Evolutionary conservation across 106 monocot species (phyloP).

Genomic region (Xerophyta viscosa): DNA sequence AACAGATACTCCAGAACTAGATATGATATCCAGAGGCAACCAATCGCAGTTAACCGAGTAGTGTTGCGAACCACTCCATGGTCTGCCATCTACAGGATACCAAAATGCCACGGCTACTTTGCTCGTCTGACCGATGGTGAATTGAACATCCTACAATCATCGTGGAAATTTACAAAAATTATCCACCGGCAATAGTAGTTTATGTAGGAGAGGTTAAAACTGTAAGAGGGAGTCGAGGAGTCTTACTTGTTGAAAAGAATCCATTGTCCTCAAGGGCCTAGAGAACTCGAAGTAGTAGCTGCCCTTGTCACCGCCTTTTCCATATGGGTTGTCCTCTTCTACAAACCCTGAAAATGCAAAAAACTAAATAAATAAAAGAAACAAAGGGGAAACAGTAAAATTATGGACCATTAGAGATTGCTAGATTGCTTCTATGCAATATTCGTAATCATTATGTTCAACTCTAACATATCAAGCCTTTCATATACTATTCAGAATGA

Average conservation of each 20-base stretch:
- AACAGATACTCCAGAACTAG: constrained; percentile 24
- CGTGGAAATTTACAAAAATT: background rate
- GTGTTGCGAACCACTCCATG: constrained; percentile 67
- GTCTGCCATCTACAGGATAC: constrained; percentile 69
- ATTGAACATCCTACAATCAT: constrained; percentile 79
- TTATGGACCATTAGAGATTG: too few species aligned
- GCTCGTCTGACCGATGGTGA: constrained; percentile 62
- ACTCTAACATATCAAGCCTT: too few species aligned
- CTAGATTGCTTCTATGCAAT: too few species aligned
- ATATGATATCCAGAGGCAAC: constrained; percentile 55
- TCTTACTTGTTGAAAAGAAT: constrained; percentile 76
- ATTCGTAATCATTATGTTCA: too few species aligned
- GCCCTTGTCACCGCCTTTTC: constrained; percentile 62
- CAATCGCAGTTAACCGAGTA: constrained; percentile 87
- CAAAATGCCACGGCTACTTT: constrained; percentile 86
- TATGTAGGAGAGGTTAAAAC: too few species aligned
- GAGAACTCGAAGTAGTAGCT: constrained; percentile 97
- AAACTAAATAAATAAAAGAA: background rate
- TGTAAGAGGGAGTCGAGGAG: background rate
- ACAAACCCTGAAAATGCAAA: constrained; percentile 45
- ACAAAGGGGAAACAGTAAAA: background rate
- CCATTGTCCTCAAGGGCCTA: constrained; percentile 86
- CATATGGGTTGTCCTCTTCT: constrained; percentile 83
- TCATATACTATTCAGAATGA: too few species aligned
- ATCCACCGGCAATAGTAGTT: too few species aligned